Evolutionary conservation across 768 basidiomycete genomes (phyloP).

Genomic region (Lentinula lateritia): DNA sequence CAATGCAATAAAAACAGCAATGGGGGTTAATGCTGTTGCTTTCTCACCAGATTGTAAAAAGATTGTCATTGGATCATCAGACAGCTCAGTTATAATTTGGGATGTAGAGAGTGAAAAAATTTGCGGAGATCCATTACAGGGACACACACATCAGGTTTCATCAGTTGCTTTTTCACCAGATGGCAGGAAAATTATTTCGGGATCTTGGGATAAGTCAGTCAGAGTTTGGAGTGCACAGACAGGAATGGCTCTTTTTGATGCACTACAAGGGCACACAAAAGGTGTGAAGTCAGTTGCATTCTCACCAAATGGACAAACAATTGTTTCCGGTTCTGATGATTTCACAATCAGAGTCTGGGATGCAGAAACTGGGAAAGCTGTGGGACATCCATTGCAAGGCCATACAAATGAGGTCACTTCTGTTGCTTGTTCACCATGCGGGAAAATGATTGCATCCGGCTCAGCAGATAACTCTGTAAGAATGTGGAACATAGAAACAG

Average conservation of each 20-base stretch:
- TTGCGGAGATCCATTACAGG: not conserved
- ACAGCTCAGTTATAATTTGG: not conserved
- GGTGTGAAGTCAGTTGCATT: not conserved
- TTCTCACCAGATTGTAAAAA: not conserved
- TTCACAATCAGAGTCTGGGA: not conserved
- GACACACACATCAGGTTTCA: not conserved
- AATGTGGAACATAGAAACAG: not conserved
- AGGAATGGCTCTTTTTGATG: not conserved
- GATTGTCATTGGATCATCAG: not conserved
- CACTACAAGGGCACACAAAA: not conserved
- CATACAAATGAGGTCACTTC: not conserved
- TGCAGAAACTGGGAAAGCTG: conserved; percentile 26
- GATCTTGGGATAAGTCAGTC: not conserved
- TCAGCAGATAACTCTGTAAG: not conserved
- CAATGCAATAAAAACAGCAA: conserved; percentile 6
- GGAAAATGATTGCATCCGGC: not conserved
- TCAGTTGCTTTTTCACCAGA: not conserved
- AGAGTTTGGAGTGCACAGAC: not conserved
- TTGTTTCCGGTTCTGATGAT: conserved; percentile 1
- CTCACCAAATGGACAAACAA: not conserved
- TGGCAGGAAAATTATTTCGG: not conserved
- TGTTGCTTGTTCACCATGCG: not conserved
- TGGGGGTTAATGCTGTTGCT: not conserved
- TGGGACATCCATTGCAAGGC: conserved; percentile 7
- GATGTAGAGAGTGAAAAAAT: not conserved